Evolutionary conservation across 257 asterid genomes (phyloP).

Genomic region (Parsonsia alboflavescens): DNA sequence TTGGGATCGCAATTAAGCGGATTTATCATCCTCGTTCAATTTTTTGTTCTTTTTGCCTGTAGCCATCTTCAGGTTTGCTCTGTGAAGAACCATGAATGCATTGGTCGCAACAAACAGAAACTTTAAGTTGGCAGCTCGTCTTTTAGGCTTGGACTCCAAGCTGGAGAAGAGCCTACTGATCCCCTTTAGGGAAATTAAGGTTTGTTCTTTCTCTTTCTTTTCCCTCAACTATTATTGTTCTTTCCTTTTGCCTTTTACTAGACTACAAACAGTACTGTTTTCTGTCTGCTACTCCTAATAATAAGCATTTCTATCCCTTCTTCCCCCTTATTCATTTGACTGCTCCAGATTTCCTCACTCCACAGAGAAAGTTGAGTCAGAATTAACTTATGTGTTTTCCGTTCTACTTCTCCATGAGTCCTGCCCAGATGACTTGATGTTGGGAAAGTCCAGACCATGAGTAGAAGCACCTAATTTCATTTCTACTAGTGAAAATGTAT

Average conservation of each 20-base stretch:
- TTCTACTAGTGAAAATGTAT: background rate
- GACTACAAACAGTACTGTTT: background rate
- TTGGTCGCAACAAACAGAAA: constrained; percentile 91
- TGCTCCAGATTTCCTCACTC: background rate
- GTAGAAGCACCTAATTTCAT: background rate
- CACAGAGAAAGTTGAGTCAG: background rate
- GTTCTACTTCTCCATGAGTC: background rate
- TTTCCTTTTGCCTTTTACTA: background rate
- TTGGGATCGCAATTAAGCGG: background rate
- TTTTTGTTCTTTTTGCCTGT: background rate
- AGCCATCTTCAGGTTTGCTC: background rate
- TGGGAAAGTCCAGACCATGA: background rate
- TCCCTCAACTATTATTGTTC: background rate
- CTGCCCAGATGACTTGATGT: background rate
- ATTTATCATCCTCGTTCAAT: background rate
- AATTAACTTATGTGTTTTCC: too few relatives aligned
- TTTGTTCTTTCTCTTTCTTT: constrained; percentile 7
- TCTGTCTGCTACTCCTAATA: background rate
- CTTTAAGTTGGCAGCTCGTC: constrained; percentile 81
- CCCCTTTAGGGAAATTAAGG: constrained; percentile 97
- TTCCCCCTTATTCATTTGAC: background rate
- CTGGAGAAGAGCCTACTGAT: constrained; percentile 79
- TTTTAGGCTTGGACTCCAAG: constrained; percentile 83
- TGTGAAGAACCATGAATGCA: constrained; percentile 63
- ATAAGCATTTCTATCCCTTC: background rate